phyloP scores from a whole-genome alignment of 306 rosid genomes.

The Pterocarpus macrocarpus region DNA sequence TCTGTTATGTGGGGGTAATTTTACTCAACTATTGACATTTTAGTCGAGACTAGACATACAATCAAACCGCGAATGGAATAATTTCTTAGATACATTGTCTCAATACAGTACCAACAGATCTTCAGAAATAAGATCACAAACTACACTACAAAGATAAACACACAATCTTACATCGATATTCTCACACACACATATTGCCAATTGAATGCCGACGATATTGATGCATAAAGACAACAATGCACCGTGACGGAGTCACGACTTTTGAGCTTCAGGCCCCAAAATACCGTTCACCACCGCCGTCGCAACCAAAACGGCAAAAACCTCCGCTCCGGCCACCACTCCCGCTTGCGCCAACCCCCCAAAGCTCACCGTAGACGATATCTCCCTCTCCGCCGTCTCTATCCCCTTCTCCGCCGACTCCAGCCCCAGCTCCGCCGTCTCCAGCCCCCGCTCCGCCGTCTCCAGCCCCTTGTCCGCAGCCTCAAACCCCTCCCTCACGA shows the following conservation, averaged over 20 bases:
- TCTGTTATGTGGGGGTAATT: no score
- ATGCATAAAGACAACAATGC: neutral
- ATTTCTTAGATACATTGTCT: neutral
- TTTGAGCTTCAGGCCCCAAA: slow-evolving; percentile 77
- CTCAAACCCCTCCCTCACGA: slow-evolving; percentile 78
- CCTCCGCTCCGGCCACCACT: slow-evolving; percentile 82
- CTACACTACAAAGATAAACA: slow-evolving; percentile 1
- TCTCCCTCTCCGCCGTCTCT: slow-evolving; percentile 56
- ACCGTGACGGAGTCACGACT: slow-evolving; percentile 44
- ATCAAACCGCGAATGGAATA: no score
- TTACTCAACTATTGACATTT: no score
- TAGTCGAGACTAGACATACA: no score
- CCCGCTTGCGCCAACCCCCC: slow-evolving; percentile 83
- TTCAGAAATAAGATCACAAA: slow-evolving; percentile 7
- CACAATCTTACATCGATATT: slow-evolving; percentile 15
- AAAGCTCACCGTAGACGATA: slow-evolving; percentile 51
- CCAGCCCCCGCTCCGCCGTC: slow-evolving; percentile 63
- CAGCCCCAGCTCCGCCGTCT: slow-evolving; percentile 61
- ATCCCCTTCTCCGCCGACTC: slow-evolving; percentile 63
- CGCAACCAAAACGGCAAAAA: slow-evolving; percentile 72
- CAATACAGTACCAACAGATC: neutral
- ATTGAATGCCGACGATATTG: slow-evolving; percentile 27
- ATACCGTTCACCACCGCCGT: slow-evolving; percentile 78
- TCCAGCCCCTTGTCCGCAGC: slow-evolving; percentile 76
- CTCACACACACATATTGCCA: slow-evolving; percentile 22